phyloP scores from a whole-genome alignment of 345 rosid genomes.

The Eutrema japonicum region DNA sequence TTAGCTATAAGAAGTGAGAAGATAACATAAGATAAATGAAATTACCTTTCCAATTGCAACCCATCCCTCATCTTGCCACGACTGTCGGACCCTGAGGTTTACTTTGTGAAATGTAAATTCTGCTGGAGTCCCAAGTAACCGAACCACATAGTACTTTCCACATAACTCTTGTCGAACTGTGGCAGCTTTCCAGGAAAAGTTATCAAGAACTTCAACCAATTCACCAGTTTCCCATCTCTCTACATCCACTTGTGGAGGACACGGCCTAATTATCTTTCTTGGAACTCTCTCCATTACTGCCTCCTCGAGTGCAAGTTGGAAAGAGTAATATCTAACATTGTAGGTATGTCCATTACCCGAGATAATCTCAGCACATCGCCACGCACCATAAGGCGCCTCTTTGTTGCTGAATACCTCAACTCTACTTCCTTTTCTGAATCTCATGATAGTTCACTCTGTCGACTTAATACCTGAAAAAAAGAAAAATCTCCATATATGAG shows the following conservation, averaged over 20 bases:
- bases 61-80: constrained; percentile 70
- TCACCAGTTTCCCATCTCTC: constrained; percentile 63
- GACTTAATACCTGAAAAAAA: constrained; percentile 33
- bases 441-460: constrained; percentile 47
- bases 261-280: constrained; percentile 67
- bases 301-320: constrained; percentile 23
- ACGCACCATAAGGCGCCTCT: constrained; percentile 60
- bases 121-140: constrained; percentile 52
- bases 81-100: constrained; percentile 62
- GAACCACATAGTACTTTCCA: constrained; percentile 49
- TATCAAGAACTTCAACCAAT: constrained; percentile 62
- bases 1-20: background rate
- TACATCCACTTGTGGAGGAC: constrained; percentile 58
- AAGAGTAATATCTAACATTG: constrained; percentile 48
- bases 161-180: constrained; percentile 45
- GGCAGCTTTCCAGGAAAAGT: constrained; percentile 66
- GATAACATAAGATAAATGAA: background rate
- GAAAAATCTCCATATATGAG: constrained; percentile 4
- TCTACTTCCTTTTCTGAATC: constrained; percentile 66
- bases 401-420: constrained; percentile 70
- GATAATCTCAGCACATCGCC: constrained; percentile 67
- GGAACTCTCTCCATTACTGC: constrained; percentile 54
- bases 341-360: constrained; percentile 74
- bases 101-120: constrained; percentile 48
- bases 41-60: constrained; percentile 56